These are phyloP conservation scores for Kodamaea kaohsiungensis DNA, from an alignment of 805 yeast genomes.

Conservation along the genomic window DNA sequence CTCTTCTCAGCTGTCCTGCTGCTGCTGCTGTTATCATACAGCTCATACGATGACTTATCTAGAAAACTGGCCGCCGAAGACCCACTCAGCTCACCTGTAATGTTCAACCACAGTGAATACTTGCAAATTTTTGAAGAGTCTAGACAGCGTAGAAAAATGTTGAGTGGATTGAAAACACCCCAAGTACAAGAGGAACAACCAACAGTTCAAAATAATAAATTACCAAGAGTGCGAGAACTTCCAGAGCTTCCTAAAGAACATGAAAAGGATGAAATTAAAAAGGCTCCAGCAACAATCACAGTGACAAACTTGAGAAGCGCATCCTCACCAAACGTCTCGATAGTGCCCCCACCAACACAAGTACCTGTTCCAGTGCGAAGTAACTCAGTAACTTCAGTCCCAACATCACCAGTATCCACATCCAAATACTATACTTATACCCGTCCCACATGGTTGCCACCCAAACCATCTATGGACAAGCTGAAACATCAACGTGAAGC, in stretches of 20 bases:
- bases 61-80: constrained; percentile 7
- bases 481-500: constrained; percentile 55
- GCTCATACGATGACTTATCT: constrained; percentile 11
- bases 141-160: constrained; percentile 21
- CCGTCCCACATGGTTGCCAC: constrained; percentile 67
- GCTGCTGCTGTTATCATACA: constrained; percentile 10
- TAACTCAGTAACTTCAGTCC: neutral
- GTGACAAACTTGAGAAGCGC: constrained; percentile 4
- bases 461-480: constrained; percentile 56
- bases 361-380: neutral
- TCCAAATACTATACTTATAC: constrained; percentile 44
- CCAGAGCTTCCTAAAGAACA: neutral
- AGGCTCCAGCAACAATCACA: neutral
- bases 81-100: constrained; percentile 17
- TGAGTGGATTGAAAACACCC: constrained; percentile 19
- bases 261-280: neutral
- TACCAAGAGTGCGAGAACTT: neutral
- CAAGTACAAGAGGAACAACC: constrained; percentile 1
- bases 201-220: neutral
- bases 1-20: constrained; percentile 8
- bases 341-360: neutral
- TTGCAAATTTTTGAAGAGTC: constrained; percentile 26
- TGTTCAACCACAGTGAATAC: constrained; percentile 27
- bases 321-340: constrained; percentile 6
- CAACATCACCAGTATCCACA: constrained; percentile 3